phyloP scores from a whole-genome alignment of 2,329 filamentous ascomycete genomes.

The Ceratocystis huliohia region DNA sequence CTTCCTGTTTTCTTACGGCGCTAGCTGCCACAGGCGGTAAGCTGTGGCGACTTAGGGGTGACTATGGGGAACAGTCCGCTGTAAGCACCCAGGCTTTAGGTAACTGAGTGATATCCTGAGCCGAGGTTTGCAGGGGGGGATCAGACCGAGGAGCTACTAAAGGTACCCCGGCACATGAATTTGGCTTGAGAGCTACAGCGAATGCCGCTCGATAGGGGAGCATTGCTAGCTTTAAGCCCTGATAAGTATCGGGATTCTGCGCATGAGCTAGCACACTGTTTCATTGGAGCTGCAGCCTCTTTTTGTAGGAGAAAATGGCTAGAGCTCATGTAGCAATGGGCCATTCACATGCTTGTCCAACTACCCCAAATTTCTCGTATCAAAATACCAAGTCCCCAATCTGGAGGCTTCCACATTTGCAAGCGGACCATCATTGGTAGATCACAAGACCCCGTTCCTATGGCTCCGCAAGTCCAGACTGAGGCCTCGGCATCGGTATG shows the following conservation, averaged over 20 bases:
- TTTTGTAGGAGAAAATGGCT: neutral
- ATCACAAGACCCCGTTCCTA: neutral
- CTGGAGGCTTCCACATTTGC: neutral
- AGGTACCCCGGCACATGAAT: conserved; percentile 3
- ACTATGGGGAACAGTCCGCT: neutral
- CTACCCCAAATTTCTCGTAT: neutral
- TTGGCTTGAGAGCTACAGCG: conserved; percentile 8
- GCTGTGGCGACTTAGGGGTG: neutral
- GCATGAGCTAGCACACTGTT: neutral
- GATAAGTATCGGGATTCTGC: too few relatives aligned
- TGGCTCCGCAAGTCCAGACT: neutral
- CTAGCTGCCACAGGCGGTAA: neutral
- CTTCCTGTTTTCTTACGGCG: neutral
- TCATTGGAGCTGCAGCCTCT: neutral
- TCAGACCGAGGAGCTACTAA: conserved; percentile 7
- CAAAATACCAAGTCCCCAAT: neutral
- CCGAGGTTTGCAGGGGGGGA: conserved; percentile 8
- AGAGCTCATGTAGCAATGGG: neutral
- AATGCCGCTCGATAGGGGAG: too few relatives aligned
- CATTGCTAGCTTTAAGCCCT: too few relatives aligned
- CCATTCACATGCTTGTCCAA: neutral
- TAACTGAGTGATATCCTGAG: neutral
- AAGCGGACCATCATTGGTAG: neutral
- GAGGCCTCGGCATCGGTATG: neutral
- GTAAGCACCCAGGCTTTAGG: neutral